Evolutionary conservation across 1,139 yeast species (phyloP).

Genomic region (Yamadazyma dendronema): DNA sequence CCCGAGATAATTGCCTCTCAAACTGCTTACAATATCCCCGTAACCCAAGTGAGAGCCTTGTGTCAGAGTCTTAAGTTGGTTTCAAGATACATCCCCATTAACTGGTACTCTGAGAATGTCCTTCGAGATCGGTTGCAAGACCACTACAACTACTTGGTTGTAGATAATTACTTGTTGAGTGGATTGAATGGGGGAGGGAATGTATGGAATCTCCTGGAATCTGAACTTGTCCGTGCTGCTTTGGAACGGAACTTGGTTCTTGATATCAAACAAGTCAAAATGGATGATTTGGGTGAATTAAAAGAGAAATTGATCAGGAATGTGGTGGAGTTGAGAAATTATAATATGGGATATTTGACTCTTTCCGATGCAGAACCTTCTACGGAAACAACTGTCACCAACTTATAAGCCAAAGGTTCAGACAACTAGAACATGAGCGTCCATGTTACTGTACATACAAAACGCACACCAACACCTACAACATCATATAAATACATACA

Average conservation of each 20-base stretch:
- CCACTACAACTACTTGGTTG: constrained; percentile 43
- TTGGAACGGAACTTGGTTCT: constrained; percentile 48
- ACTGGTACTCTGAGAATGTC: constrained; percentile 34
- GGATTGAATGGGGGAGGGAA: constrained; percentile 45
- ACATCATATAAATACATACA: no score
- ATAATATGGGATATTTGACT: constrained; percentile 37
- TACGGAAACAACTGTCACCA: constrained; percentile 4
- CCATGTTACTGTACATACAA: no score
- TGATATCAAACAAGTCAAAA: constrained; percentile 20
- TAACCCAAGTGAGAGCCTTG: constrained; percentile 32
- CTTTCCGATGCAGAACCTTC: no score
- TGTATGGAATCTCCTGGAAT: constrained; percentile 42
- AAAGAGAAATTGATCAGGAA: constrained; percentile 28
- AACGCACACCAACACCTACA: no score
- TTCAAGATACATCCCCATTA: constrained; percentile 38
- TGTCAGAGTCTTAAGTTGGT: constrained; percentile 36
- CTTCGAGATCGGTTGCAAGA: constrained; percentile 38
- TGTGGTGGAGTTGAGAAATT: constrained; percentile 31
- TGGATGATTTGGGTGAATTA: constrained; percentile 20
- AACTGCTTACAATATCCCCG: constrained; percentile 46
- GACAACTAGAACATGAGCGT: no score
- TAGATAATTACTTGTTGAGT: constrained; percentile 50
- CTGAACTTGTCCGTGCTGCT: constrained; percentile 47
- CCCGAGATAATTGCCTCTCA: constrained; percentile 24
- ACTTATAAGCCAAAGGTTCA: background rate